A percentile compares a stretch with the other conserved stretches of the same genome.
phyloP scores from a whole-genome alignment of 306 rosid genomes.

The Astragalus membranaceus region DNA sequence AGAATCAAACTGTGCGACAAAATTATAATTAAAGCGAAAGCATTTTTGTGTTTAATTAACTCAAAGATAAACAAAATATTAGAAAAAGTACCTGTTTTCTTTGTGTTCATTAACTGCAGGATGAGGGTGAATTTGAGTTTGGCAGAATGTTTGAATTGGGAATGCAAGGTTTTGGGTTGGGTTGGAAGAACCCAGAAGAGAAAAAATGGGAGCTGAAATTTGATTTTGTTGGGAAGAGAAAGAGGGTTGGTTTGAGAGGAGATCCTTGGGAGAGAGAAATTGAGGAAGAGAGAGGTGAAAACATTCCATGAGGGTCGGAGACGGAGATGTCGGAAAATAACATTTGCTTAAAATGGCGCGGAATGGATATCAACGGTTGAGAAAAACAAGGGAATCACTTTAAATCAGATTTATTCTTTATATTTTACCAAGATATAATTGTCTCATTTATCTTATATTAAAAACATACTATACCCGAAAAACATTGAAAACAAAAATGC shows the following conservation, averaged over 20 bases:
- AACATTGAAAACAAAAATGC: no score
- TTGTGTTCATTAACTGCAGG: not conserved
- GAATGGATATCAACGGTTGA: constrained; percentile 23
- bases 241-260: constrained; percentile 34
- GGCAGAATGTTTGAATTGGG: constrained; percentile 9
- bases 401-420: no score
- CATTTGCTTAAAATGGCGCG: constrained; percentile 44
- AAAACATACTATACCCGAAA: no score
- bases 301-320: constrained; percentile 52
- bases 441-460: no score
- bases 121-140: constrained; percentile 4
- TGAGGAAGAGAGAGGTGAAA: constrained; percentile 28
- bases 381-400: constrained; percentile 8
- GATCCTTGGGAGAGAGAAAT: constrained; percentile 27
- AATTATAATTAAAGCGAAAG: not conserved
- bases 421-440: no score
- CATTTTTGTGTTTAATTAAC: not conserved
- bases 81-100: constrained; percentile 26
- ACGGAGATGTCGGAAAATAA: constrained; percentile 27
- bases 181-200: constrained; percentile 28
- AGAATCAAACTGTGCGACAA: not conserved
- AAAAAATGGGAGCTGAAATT: constrained; percentile 29
- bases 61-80: no score
- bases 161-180: constrained; percentile 22
- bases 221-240: constrained; percentile 32